Evolutionary conservation across 139 green algal genomes (phyloP).

Genomic region (Chlorella sp.): DNA sequence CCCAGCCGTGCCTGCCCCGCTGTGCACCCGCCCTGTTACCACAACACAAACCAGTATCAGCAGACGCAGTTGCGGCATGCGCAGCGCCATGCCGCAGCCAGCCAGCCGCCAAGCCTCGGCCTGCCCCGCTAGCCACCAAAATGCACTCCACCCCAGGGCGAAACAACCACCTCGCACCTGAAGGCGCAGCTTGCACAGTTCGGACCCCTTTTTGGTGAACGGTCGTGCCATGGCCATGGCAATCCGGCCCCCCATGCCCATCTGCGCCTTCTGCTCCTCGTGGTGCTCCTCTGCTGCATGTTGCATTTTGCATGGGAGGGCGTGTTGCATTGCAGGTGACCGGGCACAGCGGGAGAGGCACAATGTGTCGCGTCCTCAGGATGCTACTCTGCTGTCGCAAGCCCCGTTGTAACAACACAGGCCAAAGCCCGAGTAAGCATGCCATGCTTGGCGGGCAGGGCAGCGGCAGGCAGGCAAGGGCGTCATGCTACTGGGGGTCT

Average conservation of each 20-base stretch:
- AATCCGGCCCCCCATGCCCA: not conserved
- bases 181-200: slow-evolving; percentile 1
- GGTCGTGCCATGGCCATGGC: not conserved
- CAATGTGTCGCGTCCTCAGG: not conserved
- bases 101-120: not conserved
- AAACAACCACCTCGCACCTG: not conserved
- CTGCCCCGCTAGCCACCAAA: not conserved
- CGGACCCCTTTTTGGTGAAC: not conserved
- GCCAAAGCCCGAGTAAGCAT: too few relatives aligned
- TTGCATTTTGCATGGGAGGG: not conserved
- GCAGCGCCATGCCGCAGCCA: not conserved
- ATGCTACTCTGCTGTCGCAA: not conserved
- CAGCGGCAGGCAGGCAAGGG: not conserved
- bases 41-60: too few relatives aligned
- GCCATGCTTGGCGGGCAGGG: too few relatives aligned
- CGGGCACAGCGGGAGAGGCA: too few relatives aligned
- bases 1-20: not conserved
- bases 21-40: too few relatives aligned
- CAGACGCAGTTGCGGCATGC: not conserved
- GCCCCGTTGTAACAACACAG: too few relatives aligned
- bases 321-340: not conserved
- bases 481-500: too few relatives aligned
- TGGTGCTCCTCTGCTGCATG: not conserved
- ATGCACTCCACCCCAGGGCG: not conserved
- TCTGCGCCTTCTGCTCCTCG: not conserved